A percentile compares a stretch with the other conserved stretches of the same genome.
These are phyloP conservation scores for Ustilago xerochloae DNA, from an alignment of 1,284 basidiomycete species.

Conservation along the genomic window DNA sequence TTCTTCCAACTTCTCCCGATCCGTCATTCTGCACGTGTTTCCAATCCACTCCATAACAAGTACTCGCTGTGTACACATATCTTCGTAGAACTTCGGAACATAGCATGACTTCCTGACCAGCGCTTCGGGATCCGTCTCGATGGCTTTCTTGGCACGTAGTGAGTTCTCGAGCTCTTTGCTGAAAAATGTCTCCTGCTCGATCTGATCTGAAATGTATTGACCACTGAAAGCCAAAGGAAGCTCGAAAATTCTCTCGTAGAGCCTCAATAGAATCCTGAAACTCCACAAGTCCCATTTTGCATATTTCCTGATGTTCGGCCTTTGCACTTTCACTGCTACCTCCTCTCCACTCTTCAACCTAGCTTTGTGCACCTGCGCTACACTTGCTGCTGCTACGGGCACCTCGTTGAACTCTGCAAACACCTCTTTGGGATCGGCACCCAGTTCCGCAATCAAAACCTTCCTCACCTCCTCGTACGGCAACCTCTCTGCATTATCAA, in stretches of 20 bases:
- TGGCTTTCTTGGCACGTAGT: conserved; percentile 39
- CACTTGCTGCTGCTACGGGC: conserved; percentile 58
- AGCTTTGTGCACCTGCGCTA: conserved; percentile 62
- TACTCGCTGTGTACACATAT: conserved; percentile 50
- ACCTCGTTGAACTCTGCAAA: conserved; percentile 51
- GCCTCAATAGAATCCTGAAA: conserved; percentile 53
- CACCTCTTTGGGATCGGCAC: conserved; percentile 45
- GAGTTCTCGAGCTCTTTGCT: conserved; percentile 52
- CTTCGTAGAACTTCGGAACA: conserved; percentile 52
- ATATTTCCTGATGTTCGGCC: conserved; percentile 58
- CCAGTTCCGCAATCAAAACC: conserved; percentile 54
- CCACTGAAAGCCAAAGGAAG: conserved; percentile 55
- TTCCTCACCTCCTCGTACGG: conserved; percentile 45
- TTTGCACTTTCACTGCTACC: conserved; percentile 63
- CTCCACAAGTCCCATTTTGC: conserved; percentile 60
- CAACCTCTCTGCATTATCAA: conserved; percentile 59
- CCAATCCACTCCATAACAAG: conserved; percentile 62
- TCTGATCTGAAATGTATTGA: conserved; percentile 61
- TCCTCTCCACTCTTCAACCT: conserved; percentile 45
- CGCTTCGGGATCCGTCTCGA: conserved; percentile 49
- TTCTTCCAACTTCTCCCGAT: conserved; percentile 46
- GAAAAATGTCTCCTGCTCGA: conserved; percentile 60
- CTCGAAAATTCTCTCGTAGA: conserved; percentile 61
- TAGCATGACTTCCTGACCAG: conserved; percentile 54
- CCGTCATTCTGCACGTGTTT: conserved; percentile 55